Conservation (phyloP, 192 early-diverging fungal species). For the Backusella sp. region DNA sequence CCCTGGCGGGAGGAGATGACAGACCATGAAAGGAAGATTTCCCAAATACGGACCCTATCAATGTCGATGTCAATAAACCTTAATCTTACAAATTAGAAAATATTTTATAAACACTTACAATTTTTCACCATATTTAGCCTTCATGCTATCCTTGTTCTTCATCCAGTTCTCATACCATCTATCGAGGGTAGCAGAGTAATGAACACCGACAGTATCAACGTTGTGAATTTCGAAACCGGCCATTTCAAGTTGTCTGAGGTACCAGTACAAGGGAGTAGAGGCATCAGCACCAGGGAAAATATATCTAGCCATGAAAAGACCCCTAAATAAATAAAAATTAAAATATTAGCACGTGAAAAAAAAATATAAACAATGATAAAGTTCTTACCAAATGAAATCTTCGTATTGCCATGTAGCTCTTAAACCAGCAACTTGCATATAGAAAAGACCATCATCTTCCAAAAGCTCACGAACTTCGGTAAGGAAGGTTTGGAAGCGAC, state of each 20-base stretch:
- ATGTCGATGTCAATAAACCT: neutral
- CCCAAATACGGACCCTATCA: constrained; percentile 77
- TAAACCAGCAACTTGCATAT: constrained; percentile 96
- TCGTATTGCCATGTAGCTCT: constrained; percentile 65
- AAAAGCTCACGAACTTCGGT: constrained; percentile 91
- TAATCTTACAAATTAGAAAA: too few relatives aligned
- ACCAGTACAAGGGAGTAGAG: constrained; percentile 95
- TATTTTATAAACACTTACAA: constrained; percentile 52
- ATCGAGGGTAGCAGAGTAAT: constrained; percentile 95
- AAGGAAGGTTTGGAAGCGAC: constrained; percentile 88
- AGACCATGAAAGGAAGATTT: constrained; percentile 98
- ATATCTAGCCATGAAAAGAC: constrained; percentile 99
- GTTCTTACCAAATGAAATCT: constrained; percentile 57
- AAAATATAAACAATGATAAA: neutral
- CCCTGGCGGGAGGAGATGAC: constrained; percentile 96
- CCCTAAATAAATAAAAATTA: constrained; percentile 50
- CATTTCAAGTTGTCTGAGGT: constrained; percentile 87
- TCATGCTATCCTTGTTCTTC: constrained; percentile 84
- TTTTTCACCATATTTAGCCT: constrained; percentile 82
- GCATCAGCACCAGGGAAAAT: constrained; percentile 99
- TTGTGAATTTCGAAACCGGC: constrained; percentile 92
- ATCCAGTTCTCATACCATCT: constrained; percentile 99
- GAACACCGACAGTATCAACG: constrained; percentile 90
- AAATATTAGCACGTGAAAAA: neutral
- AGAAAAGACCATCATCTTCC: constrained; percentile 98